phyloP scores from a whole-genome alignment of 2,329 filamentous ascomycete species.

The Aspergillus ochraceoroseus region DNA sequence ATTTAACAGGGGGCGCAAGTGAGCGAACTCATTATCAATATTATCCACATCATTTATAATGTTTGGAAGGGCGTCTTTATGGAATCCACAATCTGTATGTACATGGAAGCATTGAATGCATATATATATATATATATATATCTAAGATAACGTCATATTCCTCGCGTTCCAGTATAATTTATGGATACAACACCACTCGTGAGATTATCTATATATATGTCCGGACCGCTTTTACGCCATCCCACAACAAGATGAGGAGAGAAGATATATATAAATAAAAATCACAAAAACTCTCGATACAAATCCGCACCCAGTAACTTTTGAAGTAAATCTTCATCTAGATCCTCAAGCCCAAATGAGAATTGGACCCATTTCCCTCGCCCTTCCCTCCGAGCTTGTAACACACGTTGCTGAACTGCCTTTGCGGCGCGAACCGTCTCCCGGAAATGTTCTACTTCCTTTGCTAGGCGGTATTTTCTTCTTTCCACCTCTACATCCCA shows the following conservation, averaged over 20 bases:
- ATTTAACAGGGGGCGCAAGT: slow-evolving; percentile 59
- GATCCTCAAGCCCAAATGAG: slow-evolving; percentile 28
- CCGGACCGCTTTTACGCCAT: no score
- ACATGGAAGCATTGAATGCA: slow-evolving; percentile 10
- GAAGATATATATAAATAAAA: no score
- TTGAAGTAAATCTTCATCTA: slow-evolving; percentile 19
- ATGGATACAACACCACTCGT: background rate
- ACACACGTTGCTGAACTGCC: slow-evolving; percentile 32
- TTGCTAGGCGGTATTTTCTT: slow-evolving; percentile 28
- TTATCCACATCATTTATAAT: no score
- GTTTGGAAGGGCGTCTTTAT: background rate
- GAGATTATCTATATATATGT: background rate
- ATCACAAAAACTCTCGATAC: no score
- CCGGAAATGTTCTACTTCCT: slow-evolving; percentile 32
- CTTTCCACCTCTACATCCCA: slow-evolving; percentile 36
- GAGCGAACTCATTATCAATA: no score
- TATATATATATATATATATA: slow-evolving; percentile 7
- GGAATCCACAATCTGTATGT: slow-evolving; percentile 4
- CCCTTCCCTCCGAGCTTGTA: slow-evolving; percentile 27
- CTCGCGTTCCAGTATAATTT: no score
- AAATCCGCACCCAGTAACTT: slow-evolving; percentile 18
- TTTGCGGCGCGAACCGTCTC: slow-evolving; percentile 27
- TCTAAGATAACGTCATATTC: no score
- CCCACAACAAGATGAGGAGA: no score
- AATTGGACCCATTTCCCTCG: slow-evolving; percentile 42